Base-by-base conservation (phyloP, 768 basidiomycete genomes). In the Hydnum rufescens region DNA sequence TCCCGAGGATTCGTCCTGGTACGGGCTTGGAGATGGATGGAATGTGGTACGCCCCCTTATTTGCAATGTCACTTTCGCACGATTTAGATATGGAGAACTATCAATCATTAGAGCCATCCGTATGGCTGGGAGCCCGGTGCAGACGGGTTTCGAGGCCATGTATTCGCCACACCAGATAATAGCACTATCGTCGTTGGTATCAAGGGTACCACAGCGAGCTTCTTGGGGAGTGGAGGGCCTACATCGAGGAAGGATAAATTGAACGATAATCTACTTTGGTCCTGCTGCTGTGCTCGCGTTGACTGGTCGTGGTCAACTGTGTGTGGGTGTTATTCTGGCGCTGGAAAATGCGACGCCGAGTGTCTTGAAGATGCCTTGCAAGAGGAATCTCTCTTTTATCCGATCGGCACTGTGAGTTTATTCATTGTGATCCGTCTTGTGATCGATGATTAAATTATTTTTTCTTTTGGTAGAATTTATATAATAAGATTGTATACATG, bases 201-300 rank as follows among this genome's bases (percentile, higher is more conserved):
- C 65, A 96, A 97, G 61, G 93, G 93, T n/a, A 97, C 93, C 0
- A 86, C 85, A 1, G 78, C 82, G 2, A 75, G 74, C 2, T 49
- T 80, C 5, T 72, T 79, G 60, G 71, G 85, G 4, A 63, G 63
- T 3, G 62, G 61, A 3, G 59, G 57, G 1, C 64, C 65, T 8
- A 95, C 92, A 5, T 72, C 76, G 34, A 73, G 71, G 60, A 95
- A 83, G 64, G 93, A 97, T 69, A 93, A 90, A 66, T 65, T 80
- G 54, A 97, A 97, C 66, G 92, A 96, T 60, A 97, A 93, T 61
- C 68, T 92, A n/a, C 67, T 97, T 30, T 93, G 93, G 68, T 69
- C 87, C 3, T 97, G 93, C 65, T 97, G 93, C 64, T 97, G 93
- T 60, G 92, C 89, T 1, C 74, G 83, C 4, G 85, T 96, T 19